A percentile compares a stretch with the other conserved stretches of the same genome.
Conservation (phyloP, 2,329 filamentous ascomycete species). For the Sarocladium oryzae region DNA sequence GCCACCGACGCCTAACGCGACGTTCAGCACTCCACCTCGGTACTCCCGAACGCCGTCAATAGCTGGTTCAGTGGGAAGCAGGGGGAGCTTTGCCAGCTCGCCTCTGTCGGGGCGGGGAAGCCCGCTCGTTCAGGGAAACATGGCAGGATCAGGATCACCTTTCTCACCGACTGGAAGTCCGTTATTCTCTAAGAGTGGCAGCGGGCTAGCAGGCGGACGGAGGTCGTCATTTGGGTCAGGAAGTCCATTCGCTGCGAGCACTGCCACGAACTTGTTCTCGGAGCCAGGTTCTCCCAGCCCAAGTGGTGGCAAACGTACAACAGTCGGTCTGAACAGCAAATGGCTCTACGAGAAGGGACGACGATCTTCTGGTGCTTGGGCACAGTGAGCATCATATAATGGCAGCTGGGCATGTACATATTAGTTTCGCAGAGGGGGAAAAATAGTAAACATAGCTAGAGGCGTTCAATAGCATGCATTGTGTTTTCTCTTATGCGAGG, state of each 20-base stretch:
- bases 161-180: constrained; percentile 41
- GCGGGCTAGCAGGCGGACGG: constrained; percentile 35
- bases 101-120: constrained; percentile 52
- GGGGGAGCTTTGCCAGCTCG: constrained; percentile 50
- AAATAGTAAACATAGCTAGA: background rate
- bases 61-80: constrained; percentile 55
- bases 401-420: background rate
- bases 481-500: too few relatives aligned
- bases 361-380: constrained; percentile 42
- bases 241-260: constrained; percentile 45
- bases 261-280: constrained; percentile 40
- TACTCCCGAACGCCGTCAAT: constrained; percentile 71
- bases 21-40: constrained; percentile 77
- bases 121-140: constrained; percentile 29
- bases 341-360: constrained; percentile 87
- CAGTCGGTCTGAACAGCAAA: constrained; percentile 78
- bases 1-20: constrained; percentile 59
- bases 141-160: constrained; percentile 37
- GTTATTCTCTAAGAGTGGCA: constrained; percentile 59
- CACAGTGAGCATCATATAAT: constrained; percentile 19
- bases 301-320: constrained; percentile 58
- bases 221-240: constrained; percentile 55
- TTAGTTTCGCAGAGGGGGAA: background rate
- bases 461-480: background rate
- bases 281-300: constrained; percentile 68